Evolutionary conservation across 331 rosid genomes (phyloP).

Genomic region (Cydonia oblonga): DNA sequence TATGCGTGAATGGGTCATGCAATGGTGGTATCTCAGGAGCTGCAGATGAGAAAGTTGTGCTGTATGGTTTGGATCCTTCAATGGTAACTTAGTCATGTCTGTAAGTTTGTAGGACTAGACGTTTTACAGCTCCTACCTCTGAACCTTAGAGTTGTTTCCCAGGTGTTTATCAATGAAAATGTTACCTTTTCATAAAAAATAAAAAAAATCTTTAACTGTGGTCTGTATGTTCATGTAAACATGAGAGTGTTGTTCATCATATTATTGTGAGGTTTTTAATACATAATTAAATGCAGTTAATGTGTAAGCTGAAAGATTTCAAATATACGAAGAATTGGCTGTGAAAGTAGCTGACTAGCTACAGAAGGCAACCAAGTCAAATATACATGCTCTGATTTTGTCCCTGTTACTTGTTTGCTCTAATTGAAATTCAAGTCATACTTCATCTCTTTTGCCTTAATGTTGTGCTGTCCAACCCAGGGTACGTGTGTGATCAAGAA

Average conservation of each 20-base stretch:
- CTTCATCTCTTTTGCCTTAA: background rate
- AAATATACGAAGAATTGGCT: background rate
- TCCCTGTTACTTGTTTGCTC: background rate
- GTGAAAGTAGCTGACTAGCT: background rate
- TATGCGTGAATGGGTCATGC: slow-evolving; percentile 57
- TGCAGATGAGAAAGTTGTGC: slow-evolving; percentile 72
- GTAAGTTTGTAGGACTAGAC: background rate
- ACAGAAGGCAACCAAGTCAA: background rate
- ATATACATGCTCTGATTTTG: background rate
- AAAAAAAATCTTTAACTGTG: background rate
- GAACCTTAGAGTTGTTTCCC: background rate
- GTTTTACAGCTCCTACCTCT: background rate
- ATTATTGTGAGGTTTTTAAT: background rate
- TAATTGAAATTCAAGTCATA: background rate
- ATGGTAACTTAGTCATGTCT: slow-evolving; percentile 36
- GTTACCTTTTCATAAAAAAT: background rate
- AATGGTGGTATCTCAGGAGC: slow-evolving; percentile 86
- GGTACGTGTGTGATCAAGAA: slow-evolving; percentile 62
- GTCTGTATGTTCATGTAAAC: background rate
- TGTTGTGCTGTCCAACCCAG: slow-evolving; percentile 17
- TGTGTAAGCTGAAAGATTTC: background rate
- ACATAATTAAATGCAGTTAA: background rate
- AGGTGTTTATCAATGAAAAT: background rate
- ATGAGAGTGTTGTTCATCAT: background rate
- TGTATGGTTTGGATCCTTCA: slow-evolving; percentile 73